phyloP scores from a whole-genome alignment of 257 asterid genomes.

The Lycium barbarum region DNA sequence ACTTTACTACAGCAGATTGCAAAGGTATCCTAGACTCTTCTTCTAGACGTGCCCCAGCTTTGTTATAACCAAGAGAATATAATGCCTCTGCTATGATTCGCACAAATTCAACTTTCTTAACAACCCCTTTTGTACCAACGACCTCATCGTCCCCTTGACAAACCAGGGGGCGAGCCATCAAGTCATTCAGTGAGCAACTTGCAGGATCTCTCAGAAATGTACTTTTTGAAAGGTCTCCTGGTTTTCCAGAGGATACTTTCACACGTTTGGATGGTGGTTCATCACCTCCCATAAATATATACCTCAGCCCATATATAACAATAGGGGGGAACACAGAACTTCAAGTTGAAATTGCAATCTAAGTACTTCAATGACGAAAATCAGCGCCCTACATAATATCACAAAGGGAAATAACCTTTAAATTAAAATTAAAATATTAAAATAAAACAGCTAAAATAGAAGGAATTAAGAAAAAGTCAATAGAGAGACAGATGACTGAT shows the following conservation, averaged over 20 bases:
- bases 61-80: slow-evolving; percentile 79
- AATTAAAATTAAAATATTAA: neutral
- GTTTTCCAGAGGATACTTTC: slow-evolving; percentile 61
- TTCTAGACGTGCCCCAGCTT: slow-evolving; percentile 67
- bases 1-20: slow-evolving; percentile 62
- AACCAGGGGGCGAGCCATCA: slow-evolving; percentile 70
- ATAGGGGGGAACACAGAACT: neutral
- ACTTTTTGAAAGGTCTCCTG: slow-evolving; percentile 60
- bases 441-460: neutral
- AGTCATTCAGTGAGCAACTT: slow-evolving; percentile 55
- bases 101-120: slow-evolving; percentile 76
- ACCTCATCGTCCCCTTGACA: slow-evolving; percentile 69
- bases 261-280: slow-evolving; percentile 87
- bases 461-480: neutral
- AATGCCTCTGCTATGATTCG: slow-evolving; percentile 79
- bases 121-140: slow-evolving; percentile 71
- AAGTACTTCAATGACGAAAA: slow-evolving; percentile 26
- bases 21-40: slow-evolving; percentile 78
- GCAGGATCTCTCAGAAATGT: slow-evolving; percentile 52
- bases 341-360: slow-evolving; percentile 24
- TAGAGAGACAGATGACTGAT: neutral
- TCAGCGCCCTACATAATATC: slow-evolving; percentile 21
- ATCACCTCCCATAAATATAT: slow-evolving; percentile 90
- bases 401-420: neutral
- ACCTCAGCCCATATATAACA: slow-evolving; percentile 75